Evolutionary conservation across 257 asterid genomes (phyloP), one percentile per base, ranked within the genome.

Genomic region (Primulina eburnea): DNA sequence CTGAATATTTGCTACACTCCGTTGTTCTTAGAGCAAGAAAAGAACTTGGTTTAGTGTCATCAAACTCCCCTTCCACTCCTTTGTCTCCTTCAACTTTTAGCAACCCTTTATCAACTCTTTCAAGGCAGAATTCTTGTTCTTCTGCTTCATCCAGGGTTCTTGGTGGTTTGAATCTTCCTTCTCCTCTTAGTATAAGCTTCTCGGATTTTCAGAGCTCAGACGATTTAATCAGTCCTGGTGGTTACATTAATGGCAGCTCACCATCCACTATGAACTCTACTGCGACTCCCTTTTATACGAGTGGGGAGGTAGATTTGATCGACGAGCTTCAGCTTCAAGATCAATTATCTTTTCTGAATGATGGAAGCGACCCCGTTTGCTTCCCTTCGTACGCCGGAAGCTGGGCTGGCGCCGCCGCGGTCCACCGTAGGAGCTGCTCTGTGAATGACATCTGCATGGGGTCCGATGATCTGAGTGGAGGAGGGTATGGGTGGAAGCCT

Each of bases 341-440:
- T 16, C 57, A 50, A 20, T 17, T 50, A 0, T 50, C 57, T 17
- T 50, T 50, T 16, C 57, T 50, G 57, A 50, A 50, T 17, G 57
- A 37, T 37, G 84, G 82, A 9, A 75, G 28, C 33, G 82, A 76
- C 65, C 71, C 83, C 10, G 59, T 53, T 37, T 65, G 74, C 50
- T 70, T 75, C 82, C 69, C 77, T n/a, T 18, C 82, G 3, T 73
- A 61, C 70, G 59, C 58, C 52, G 64, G 73, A 14, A 32, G 55
- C 61, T 80, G 82, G 79, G 85, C 75, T 59, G 86, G 65, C 33
- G 34, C 75, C 47, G 75, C 59, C 43, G 70, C 65, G 33, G 65
- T 60, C 67, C 92, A 88, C 83, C 83, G 95, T 32, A 76, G 89
- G 65, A 82, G 95, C 83, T 86, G 83, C 83, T 86, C 92, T 0